Evolutionary conservation across 2,329 filamentous ascomycete species (phyloP).

Genomic region (Pseudocercospora musae): DNA sequence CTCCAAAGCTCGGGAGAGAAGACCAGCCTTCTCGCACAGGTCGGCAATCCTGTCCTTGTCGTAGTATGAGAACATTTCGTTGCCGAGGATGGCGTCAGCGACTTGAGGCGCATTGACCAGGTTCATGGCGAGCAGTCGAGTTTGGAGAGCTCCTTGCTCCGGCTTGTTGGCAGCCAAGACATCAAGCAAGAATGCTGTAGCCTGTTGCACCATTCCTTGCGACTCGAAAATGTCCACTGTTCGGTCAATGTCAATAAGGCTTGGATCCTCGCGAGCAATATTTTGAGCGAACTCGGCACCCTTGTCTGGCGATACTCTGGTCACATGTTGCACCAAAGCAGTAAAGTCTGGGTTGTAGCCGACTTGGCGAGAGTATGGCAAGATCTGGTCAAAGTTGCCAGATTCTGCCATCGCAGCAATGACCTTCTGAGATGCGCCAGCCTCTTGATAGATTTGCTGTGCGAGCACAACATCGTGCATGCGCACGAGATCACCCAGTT

Average conservation of each 20-base stretch:
- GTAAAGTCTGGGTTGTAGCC: conserved; percentile 97
- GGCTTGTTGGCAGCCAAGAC: conserved; percentile 91
- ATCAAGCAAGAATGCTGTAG: conserved; percentile 95
- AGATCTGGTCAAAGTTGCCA: conserved; percentile 93
- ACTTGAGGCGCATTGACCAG: conserved; percentile 94
- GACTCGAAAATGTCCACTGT: conserved; percentile 98
- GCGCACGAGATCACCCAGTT: conserved; percentile 90
- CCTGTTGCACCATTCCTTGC: conserved; percentile 95
- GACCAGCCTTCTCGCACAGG: conserved; percentile 88
- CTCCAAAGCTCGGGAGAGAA: conserved; percentile 70
- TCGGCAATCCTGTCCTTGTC: conserved; percentile 85
- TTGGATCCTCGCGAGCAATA: conserved; percentile 83
- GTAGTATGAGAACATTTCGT: conserved; percentile 98
- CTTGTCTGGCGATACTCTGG: conserved; percentile 68
- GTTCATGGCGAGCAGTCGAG: conserved; percentile 96
- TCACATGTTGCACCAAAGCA: conserved; percentile 86
- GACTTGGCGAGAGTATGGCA: conserved; percentile 80
- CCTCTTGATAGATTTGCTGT: conserved; percentile 83
- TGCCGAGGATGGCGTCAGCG: conserved; percentile 93
- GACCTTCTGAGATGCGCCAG: conserved; percentile 88
- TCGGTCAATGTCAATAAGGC: conserved; percentile 86
- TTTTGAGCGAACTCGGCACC: conserved; percentile 91
- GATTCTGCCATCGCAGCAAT: conserved; percentile 93
- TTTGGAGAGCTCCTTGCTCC: conserved; percentile 90
- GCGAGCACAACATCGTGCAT: conserved; percentile 86